These are phyloP conservation scores for Colletotrichum sp. DNA, from an alignment of 2,329 filamentous ascomycete genomes.

Conservation along the genomic window DNA sequence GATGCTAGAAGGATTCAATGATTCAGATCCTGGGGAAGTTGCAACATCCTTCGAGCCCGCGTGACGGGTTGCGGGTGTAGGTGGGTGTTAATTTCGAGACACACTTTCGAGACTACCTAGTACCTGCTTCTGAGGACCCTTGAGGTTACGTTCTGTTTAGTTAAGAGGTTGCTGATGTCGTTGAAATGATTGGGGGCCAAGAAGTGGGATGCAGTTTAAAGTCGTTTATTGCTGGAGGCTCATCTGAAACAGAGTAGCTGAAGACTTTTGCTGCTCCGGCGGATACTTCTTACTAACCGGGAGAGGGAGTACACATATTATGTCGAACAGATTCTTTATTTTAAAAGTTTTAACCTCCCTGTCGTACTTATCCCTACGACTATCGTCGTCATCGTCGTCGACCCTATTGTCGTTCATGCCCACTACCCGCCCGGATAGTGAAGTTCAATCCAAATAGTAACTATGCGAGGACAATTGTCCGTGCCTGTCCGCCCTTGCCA, in stretches of 20 bases:
- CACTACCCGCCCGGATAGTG: neutral
- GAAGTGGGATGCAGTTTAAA: neutral
- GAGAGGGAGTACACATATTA: neutral
- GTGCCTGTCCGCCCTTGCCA: neutral
- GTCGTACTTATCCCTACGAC: neutral
- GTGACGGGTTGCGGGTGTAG: neutral
- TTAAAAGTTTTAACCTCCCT: neutral
- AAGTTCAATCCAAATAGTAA: neutral
- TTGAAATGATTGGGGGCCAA: neutral
- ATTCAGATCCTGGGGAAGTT: neutral
- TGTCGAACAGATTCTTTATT: neutral
- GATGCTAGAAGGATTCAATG: neutral
- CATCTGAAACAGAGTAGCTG: neutral
- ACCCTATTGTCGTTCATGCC: neutral
- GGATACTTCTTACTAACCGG: neutral
- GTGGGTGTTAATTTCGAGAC: neutral
- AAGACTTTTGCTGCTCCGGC: neutral
- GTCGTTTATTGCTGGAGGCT: neutral
- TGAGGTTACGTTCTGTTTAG: neutral
- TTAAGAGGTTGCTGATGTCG: neutral
- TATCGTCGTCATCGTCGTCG: neutral
- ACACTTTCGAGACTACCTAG: neutral
- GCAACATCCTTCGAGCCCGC: neutral
- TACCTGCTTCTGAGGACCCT: neutral
- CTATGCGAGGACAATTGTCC: neutral